Percentiles rank a stretch among this genome's conserved stretches.
These are phyloP conservation scores for Phytophthora citrophthora DNA, from an alignment of 352 stramenopile species.

Conservation along the genomic window DNA sequence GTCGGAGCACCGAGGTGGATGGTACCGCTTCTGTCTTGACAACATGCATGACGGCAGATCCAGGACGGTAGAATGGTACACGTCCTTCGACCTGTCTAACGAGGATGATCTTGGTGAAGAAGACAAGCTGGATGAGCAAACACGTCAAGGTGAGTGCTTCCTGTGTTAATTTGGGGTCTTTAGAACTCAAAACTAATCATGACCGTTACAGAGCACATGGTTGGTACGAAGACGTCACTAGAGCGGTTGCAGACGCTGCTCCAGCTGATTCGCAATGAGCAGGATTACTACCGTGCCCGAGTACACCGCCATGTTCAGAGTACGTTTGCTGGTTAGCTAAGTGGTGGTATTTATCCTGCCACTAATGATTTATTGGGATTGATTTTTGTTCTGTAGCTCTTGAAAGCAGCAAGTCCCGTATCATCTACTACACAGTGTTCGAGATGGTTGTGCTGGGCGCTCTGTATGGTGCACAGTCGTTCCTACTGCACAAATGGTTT, in stretches of 20 bases:
- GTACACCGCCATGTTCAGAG: conserved; percentile 78
- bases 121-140: conserved; percentile 72
- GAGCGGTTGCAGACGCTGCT: conserved; percentile 66
- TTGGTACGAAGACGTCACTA: conserved; percentile 68
- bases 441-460: conserved; percentile 69
- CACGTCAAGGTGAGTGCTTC: conserved; percentile 58
- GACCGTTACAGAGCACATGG: conserved; percentile 62
- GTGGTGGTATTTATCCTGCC: neutral
- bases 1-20: conserved; percentile 82
- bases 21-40: conserved; percentile 88
- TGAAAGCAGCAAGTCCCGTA: conserved; percentile 78
- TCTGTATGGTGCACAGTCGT: conserved; percentile 79
- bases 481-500: conserved; percentile 88
- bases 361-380: conserved; percentile 5
- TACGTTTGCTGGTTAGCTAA: conserved; percentile 34
- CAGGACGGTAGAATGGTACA: conserved; percentile 86
- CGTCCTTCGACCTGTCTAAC: conserved; percentile 80
- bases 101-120: conserved; percentile 77
- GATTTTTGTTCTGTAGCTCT: conserved; percentile 43
- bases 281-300: conserved; percentile 76
- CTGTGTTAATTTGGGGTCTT: too few species aligned
- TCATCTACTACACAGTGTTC: conserved; percentile 83
- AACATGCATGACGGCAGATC: conserved; percentile 73
- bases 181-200: neutral
- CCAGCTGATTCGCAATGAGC: conserved; percentile 77